phyloP scores from a whole-genome alignment of 331 rosid genomes.

The Quercus lobata region DNA sequence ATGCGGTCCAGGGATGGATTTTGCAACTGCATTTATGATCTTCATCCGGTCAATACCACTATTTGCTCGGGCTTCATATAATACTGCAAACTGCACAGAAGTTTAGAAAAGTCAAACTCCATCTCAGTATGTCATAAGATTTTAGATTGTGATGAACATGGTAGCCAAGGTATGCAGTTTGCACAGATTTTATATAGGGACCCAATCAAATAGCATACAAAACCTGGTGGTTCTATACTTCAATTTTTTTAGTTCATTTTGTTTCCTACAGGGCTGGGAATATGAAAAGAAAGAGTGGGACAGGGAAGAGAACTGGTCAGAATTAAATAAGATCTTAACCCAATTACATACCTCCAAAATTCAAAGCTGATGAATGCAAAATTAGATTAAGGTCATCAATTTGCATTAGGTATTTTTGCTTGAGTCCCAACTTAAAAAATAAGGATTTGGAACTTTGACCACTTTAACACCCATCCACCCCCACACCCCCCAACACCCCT shows the following conservation, averaged over 20 bases:
- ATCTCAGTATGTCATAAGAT: not conserved
- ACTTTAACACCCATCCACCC: too few relatives aligned
- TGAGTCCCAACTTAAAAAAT: not conserved
- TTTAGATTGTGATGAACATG: not conserved
- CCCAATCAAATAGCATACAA: not conserved
- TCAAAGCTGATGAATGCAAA: not conserved
- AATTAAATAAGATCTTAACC: not conserved
- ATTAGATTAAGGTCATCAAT: not conserved
- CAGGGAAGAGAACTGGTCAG: too few relatives aligned
- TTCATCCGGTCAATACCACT: conserved; percentile 88
- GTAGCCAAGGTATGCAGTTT: not conserved
- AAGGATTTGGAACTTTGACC: not conserved
- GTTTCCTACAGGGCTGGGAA: not conserved
- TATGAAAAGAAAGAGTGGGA: too few relatives aligned
- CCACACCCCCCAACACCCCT: too few relatives aligned
- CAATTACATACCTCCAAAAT: not conserved
- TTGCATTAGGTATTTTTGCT: not conserved
- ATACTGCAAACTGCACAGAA: conserved; percentile 75
- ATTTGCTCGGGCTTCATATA: conserved; percentile 93
- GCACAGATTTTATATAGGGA: not conserved
- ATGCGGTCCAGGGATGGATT: conserved; percentile 81
- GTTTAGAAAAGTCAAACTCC: conserved; percentile 7
- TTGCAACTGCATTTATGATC: conserved; percentile 82
- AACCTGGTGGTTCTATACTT: not conserved
- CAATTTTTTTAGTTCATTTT: not conserved